These are phyloP conservation scores for Blakeslea trispora DNA, from an alignment of 371 early-diverging fungal species.

Conservation along the genomic window DNA sequence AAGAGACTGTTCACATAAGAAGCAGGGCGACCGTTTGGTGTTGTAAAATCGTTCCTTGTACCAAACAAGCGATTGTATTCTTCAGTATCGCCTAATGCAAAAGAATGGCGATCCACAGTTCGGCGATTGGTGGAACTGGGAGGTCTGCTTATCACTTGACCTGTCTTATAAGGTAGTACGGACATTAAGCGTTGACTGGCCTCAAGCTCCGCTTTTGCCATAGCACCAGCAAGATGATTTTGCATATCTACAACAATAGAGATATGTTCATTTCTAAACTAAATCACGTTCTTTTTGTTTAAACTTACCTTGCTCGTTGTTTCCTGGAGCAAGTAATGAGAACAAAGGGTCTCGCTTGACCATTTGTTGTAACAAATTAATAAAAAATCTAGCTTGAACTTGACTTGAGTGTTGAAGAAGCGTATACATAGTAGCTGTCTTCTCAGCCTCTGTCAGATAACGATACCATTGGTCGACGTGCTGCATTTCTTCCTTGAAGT, in stretches of 20 bases:
- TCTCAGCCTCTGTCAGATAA: slow-evolving; percentile 85
- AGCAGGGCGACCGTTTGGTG: background rate
- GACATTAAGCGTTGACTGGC: slow-evolving; percentile 59
- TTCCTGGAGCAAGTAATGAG: slow-evolving; percentile 62
- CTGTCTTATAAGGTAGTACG: slow-evolving; percentile 57
- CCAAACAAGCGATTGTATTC: slow-evolving; percentile 55
- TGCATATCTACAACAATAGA: slow-evolving; percentile 64
- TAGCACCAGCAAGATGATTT: slow-evolving; percentile 58
- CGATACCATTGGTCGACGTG: slow-evolving; percentile 94
- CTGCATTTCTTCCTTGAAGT: slow-evolving; percentile 87
- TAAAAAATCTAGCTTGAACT: slow-evolving; percentile 89
- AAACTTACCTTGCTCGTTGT: slow-evolving; percentile 62
- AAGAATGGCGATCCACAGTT: slow-evolving; percentile 75
- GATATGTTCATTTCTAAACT: too few species aligned
- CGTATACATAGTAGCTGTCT: slow-evolving; percentile 87
- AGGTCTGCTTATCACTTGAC: slow-evolving; percentile 53
- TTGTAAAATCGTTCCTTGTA: slow-evolving; percentile 12
- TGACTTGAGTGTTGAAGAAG: slow-evolving; percentile 86
- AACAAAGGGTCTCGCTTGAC: slow-evolving; percentile 71
- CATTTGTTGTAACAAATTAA: slow-evolving; percentile 88
- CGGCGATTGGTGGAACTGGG: slow-evolving; percentile 38
- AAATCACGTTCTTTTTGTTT: background rate
- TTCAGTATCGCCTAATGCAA: slow-evolving; percentile 66
- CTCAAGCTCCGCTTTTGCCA: slow-evolving; percentile 65
- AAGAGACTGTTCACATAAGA: slow-evolving; percentile 13